phyloP scores from a whole-genome alignment of 805 yeast genomes.

The Blastobotrys chiropterorum region DNA sequence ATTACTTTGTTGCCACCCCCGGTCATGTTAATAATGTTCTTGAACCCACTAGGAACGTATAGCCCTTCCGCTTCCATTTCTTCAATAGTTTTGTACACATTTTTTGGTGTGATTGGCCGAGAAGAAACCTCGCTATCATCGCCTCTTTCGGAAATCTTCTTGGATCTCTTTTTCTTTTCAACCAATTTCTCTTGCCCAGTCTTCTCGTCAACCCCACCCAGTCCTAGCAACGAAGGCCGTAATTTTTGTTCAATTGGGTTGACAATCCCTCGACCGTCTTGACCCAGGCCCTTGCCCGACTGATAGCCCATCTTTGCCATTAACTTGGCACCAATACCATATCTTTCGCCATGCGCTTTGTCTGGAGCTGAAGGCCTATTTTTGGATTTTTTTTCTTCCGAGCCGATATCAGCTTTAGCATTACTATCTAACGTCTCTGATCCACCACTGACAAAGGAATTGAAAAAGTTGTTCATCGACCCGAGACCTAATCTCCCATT shows the following conservation, averaged over 20 bases:
- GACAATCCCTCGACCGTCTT: slow-evolving; percentile 60
- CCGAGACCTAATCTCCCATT: background rate
- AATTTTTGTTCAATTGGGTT: slow-evolving; percentile 71
- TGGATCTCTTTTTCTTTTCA: slow-evolving; percentile 10
- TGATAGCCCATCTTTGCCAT: slow-evolving; percentile 82
- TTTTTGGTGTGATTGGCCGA: slow-evolving; percentile 12
- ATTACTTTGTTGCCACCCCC: slow-evolving; percentile 8
- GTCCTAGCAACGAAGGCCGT: slow-evolving; percentile 64
- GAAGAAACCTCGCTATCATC: background rate
- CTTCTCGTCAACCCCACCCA: slow-evolving; percentile 55
- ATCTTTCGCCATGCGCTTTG: slow-evolving; percentile 25
- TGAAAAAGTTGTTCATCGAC: slow-evolving; percentile 1
- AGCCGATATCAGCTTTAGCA: background rate
- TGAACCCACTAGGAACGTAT: slow-evolving; percentile 23
- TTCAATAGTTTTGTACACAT: slow-evolving; percentile 22
- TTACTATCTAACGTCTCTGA: background rate
- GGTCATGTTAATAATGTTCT: slow-evolving; percentile 24
- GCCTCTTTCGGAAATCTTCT: background rate
- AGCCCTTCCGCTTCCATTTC: slow-evolving; percentile 28
- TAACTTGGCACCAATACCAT: slow-evolving; percentile 82
- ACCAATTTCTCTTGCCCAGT: slow-evolving; percentile 14
- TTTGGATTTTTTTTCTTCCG: background rate
- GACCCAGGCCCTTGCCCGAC: slow-evolving; percentile 82
- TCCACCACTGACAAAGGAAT: slow-evolving; percentile 1
- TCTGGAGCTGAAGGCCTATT: background rate